phyloP scores from a whole-genome alignment of 352 stramenopile species.

The Globisporangium paddicum region DNA sequence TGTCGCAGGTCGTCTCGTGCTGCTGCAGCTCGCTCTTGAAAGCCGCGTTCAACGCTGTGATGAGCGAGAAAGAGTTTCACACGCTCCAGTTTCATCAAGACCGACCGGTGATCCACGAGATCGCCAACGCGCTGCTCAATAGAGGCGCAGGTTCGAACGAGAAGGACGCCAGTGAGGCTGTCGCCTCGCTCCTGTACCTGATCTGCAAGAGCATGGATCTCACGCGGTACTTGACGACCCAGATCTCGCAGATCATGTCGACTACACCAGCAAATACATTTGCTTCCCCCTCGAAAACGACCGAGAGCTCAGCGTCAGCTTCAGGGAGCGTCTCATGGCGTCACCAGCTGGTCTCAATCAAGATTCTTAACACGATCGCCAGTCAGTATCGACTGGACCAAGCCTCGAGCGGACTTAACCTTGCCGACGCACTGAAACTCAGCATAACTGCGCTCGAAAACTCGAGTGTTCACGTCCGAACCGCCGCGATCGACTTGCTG shows the following conservation, averaged over 20 bases:
- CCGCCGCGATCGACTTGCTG: slow-evolving; percentile 59
- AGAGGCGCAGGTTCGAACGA: slow-evolving; percentile 66
- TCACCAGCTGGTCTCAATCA: slow-evolving; percentile 68
- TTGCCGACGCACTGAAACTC: slow-evolving; percentile 58
- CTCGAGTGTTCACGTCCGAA: slow-evolving; percentile 71
- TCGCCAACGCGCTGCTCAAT: slow-evolving; percentile 37
- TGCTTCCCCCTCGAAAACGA: slow-evolving; percentile 19
- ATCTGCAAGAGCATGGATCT: slow-evolving; percentile 79
- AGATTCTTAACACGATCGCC: slow-evolving; percentile 71
- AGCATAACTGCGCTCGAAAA: slow-evolving; percentile 64
- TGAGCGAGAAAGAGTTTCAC: slow-evolving; percentile 62
- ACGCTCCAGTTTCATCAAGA: slow-evolving; percentile 46
- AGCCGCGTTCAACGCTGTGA: slow-evolving; percentile 47
- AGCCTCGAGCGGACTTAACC: slow-evolving; percentile 43
- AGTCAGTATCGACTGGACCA: slow-evolving; percentile 77
- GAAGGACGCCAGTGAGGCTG: slow-evolving; percentile 73
- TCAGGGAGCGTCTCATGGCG: slow-evolving; percentile 44
- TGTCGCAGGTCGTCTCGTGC: slow-evolving; percentile 58
- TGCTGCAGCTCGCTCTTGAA: slow-evolving; percentile 62
- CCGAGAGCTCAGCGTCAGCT: neutral
- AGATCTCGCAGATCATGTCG: slow-evolving; percentile 50
- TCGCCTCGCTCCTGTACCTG: slow-evolving; percentile 69
- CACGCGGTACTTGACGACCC: slow-evolving; percentile 45
- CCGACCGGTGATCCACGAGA: slow-evolving; percentile 39
- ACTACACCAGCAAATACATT: slow-evolving; percentile 7